Conservation (phyloP, 805 yeast genomes). For the Saccharomyces kudriavzevii region DNA sequence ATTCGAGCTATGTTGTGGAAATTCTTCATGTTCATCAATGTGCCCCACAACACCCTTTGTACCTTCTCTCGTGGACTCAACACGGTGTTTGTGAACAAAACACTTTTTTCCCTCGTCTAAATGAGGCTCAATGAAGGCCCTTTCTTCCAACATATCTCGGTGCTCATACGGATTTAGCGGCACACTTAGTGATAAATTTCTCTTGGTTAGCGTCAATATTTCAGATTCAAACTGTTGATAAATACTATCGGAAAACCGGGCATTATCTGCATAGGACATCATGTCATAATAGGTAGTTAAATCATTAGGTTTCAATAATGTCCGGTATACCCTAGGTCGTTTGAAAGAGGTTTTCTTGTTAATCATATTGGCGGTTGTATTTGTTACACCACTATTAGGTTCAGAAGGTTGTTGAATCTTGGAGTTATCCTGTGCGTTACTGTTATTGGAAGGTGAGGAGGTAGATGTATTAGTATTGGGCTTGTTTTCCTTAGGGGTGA, state of each 20-base stretch:
- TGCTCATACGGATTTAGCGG: slow-evolving; percentile 59
- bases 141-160: slow-evolving; percentile 30
- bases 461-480: neutral
- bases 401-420: slow-evolving; percentile 2
- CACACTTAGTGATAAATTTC: slow-evolving; percentile 69
- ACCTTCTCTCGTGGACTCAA: slow-evolving; percentile 31
- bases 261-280: slow-evolving; percentile 74
- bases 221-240: slow-evolving; percentile 85
- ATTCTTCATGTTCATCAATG: slow-evolving; percentile 55
- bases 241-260: slow-evolving; percentile 68
- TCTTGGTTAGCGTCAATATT: slow-evolving; percentile 64
- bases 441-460: slow-evolving; percentile 6
- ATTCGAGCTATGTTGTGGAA: slow-evolving; percentile 69
- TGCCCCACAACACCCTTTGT: slow-evolving; percentile 37
- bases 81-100: slow-evolving; percentile 34
- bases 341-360: slow-evolving; percentile 20
- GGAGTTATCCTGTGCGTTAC: slow-evolving; percentile 8
- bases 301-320: slow-evolving; percentile 73
- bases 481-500: slow-evolving; percentile 12
- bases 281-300: slow-evolving; percentile 77
- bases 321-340: slow-evolving; percentile 66
- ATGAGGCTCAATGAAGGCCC: slow-evolving; percentile 38
- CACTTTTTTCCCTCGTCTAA: slow-evolving; percentile 30
- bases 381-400: neutral
- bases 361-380: neutral